A percentile compares a stretch with the other conserved stretches of the same genome.
phyloP scores from a whole-genome alignment of 1,139 yeast genomes.

The Magnusiomyces magnusii region DNA sequence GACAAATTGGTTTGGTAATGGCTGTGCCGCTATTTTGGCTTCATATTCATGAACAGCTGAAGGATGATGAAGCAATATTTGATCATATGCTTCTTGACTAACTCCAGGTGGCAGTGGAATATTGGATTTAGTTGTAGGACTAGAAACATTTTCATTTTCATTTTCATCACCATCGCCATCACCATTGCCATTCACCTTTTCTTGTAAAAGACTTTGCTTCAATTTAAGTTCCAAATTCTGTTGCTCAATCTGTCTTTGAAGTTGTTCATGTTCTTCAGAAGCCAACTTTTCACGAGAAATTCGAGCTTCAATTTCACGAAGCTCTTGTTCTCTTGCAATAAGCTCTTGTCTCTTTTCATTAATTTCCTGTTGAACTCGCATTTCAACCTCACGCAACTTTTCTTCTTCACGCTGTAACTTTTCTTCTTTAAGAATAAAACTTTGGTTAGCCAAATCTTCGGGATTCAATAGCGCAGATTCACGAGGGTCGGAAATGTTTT shows the following conservation, averaged over 20 bases:
- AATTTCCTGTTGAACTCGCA: conserved; percentile 84
- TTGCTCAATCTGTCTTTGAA: conserved; percentile 12
- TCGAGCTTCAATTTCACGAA: conserved; percentile 73
- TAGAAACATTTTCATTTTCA: too few species aligned
- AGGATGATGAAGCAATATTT: not conserved
- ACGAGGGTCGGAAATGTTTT: conserved; percentile 19
- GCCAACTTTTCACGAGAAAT: conserved; percentile 36
- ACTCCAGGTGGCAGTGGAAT: not conserved
- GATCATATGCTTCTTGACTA: not conserved
- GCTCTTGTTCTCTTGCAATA: conserved; percentile 80
- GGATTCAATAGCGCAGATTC: conserved; percentile 30
- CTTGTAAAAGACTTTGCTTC: conserved; percentile 3
- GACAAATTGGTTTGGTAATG: not conserved
- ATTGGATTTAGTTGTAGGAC: not conserved
- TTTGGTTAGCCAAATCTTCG: conserved; percentile 37
- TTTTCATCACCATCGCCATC: not conserved
- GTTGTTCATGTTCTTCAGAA: conserved; percentile 12
- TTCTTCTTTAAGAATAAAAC: conserved; percentile 37
- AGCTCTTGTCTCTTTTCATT: conserved; percentile 77
- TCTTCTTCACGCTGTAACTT: conserved; percentile 34
- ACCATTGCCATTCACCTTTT: not conserved
- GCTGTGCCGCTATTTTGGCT: not conserved
- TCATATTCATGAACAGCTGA: not conserved
- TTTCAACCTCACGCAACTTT: conserved; percentile 31
- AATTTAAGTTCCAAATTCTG: conserved; percentile 10